Evolutionary conservation across 2,329 filamentous ascomycete species (phyloP), one percentile per base, ranked within the genome.

Genomic region (Lecanoromycetidae sp.): DNA sequence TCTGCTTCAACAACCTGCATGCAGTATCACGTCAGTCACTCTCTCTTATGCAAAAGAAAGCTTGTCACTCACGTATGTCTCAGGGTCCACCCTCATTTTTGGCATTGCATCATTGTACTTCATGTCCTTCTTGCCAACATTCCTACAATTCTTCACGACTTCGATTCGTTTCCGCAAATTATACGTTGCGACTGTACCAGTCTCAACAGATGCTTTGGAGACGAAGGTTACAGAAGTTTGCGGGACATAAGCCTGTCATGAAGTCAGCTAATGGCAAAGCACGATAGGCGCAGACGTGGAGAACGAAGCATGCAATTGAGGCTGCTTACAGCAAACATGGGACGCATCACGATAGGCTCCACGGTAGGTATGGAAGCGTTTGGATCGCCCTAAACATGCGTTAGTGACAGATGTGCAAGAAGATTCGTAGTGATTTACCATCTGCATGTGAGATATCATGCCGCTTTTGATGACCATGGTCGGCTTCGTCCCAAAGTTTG

Each of bases 1-100:
- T 90, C 84, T 3, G 84, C 84, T 66, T 86, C 77, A n/a, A 90
- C 84, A 19, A 70, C 66, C 65, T 74, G 40, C 5, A 26, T 26
- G 29, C 25, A 13, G 9, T 13, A 23, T 22, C 29, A 39, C 27
- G 39, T 43, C 46, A 44, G n/a, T 9, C 13, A n/a, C 7, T 33
- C n/a, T 19, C 12, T 19, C 6, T 7, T 38, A 12, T n/a, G n/a
- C n/a, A n/a, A 8, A 32, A 15, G 23, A 7, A 15, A 8, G 23
- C 42, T 26, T 17, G 22, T 17, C 17, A 68, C 71, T 67, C 56
- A 73, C 68, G 68, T 95, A 96, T 58, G 76, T 80, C 72, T 96
- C 90, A 4, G 90, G 84, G 63, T 96, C 88, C 51, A 96, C 88
- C 57, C 71, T 79, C 85, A 96, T 95, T 67, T 74, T 78, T 12